Conservation (phyloP, 164 flowering plant genomes). For the Aristolochia contorta region DNA sequence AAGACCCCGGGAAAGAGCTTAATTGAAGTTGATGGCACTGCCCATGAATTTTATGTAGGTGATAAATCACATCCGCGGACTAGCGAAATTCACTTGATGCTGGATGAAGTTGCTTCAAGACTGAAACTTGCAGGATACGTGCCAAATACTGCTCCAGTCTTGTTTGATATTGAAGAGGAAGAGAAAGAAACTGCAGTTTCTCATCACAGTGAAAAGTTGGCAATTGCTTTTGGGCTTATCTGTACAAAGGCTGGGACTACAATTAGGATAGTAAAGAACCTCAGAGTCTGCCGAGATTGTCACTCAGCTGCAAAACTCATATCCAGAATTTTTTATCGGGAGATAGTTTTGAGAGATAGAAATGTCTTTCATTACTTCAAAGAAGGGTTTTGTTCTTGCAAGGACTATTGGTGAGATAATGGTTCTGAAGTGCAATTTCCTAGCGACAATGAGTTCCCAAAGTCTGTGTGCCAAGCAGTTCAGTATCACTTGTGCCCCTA, state of each 20-base stretch:
- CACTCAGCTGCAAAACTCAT: conserved; percentile 8
- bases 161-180: conserved; percentile 12
- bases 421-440: neutral
- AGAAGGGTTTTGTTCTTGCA: conserved; percentile 7
- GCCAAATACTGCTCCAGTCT: conserved; percentile 8
- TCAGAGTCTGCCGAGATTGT: conserved; percentile 7
- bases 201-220: conserved; percentile 8
- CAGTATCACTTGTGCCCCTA: too few species aligned
- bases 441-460: neutral
- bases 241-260: neutral
- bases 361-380: conserved; percentile 6
- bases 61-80: conserved; percentile 5
- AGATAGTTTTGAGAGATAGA: conserved; percentile 6
- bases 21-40: conserved; percentile 5
- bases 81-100: conserved; percentile 4
- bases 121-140: conserved; percentile 6
- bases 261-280: conserved; percentile 11
- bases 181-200: conserved; percentile 8
- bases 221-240: conserved; percentile 12
- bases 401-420: conserved; percentile 3
- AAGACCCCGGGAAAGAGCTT: conserved; percentile 12
- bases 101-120: conserved; percentile 3
- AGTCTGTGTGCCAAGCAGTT: too few species aligned
- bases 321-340: conserved; percentile 4
- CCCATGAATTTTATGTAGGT: conserved; percentile 2